phyloP scores from a whole-genome alignment of 306 rosid species.

The Vigna unguiculata region DNA sequence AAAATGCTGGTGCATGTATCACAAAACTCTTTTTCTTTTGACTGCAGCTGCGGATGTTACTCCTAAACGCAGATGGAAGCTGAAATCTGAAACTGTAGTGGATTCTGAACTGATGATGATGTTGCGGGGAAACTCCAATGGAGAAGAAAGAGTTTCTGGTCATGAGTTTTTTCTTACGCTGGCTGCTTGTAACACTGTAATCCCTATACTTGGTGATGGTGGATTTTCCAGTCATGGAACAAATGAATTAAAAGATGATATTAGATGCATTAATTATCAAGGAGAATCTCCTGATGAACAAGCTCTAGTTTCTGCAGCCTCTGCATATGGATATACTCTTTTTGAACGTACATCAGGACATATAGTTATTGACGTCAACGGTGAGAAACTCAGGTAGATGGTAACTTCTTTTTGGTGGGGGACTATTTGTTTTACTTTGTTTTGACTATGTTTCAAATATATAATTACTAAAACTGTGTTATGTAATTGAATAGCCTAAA shows the following conservation, averaged over 20 bases:
- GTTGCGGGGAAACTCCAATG: conserved; percentile 58
- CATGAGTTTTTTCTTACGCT: conserved; percentile 93
- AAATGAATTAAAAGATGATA: conserved; percentile 56
- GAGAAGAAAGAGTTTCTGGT: conserved; percentile 71
- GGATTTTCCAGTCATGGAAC: conserved; percentile 51
- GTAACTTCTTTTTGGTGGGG: conserved; percentile 51
- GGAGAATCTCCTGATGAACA: conserved; percentile 99
- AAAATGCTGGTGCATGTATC: conserved; percentile 37
- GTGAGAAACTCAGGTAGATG: conserved; percentile 95
- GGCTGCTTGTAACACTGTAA: conserved; percentile 97
- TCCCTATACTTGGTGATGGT: conserved; percentile 65
- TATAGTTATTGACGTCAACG: conserved; percentile 84
- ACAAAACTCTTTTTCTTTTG: conserved; percentile 5
- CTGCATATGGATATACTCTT: conserved; percentile 94
- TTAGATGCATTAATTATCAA: conserved; percentile 68
- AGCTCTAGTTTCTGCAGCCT: conserved; percentile 94
- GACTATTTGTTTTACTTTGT: conserved; percentile 22
- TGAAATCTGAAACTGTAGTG: conserved; percentile 70
- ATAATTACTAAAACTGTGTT: conserved; percentile 21
- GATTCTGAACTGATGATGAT: conserved; percentile 68
- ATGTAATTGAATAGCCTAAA: conserved; percentile 22
- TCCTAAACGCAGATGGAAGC: conserved; percentile 70
- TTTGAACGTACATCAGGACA: conserved; percentile 98
- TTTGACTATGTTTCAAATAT: conserved; percentile 21
- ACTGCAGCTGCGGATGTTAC: conserved; percentile 47